Percentiles rank a stretch among this genome's conserved stretches.
Conservation (phyloP, 805 yeast species). For the Tetrapisispora pingtungensis region DNA sequence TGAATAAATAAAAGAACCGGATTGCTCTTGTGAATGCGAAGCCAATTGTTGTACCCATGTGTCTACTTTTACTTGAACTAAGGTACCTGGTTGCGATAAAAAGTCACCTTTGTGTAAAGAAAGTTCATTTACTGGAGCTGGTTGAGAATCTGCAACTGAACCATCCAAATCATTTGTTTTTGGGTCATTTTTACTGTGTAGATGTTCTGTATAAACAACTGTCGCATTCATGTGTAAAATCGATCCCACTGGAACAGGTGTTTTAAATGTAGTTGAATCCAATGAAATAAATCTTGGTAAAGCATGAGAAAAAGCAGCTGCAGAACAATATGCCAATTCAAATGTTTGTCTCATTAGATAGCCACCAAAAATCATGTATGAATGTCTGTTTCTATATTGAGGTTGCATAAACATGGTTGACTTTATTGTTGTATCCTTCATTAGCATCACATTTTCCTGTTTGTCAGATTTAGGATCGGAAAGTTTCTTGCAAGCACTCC, state of each 20-base stretch:
- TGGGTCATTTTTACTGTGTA: conserved; percentile 33
- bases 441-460: conserved; percentile 47
- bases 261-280: conserved; percentile 83
- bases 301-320: conserved; percentile 78
- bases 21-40: conserved; percentile 49
- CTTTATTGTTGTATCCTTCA: conserved; percentile 60
- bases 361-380: conserved; percentile 93
- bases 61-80: conserved; percentile 83
- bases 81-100: conserved; percentile 69
- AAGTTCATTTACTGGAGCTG: conserved; percentile 48
- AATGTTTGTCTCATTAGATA: conserved; percentile 85
- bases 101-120: conserved; percentile 44
- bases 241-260: conserved; percentile 94
- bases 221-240: conserved; percentile 75
- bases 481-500: conserved; percentile 43
- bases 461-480: conserved; percentile 22
- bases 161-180: conserved; percentile 7
- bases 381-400: conserved; percentile 89
- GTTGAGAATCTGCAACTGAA: conserved; percentile 21
- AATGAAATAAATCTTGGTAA: conserved; percentile 83
- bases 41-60: conserved; percentile 65
- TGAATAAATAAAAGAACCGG: conserved; percentile 84
- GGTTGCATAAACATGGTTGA: conserved; percentile 93
- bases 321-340: conserved; percentile 87
- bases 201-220: conserved; percentile 78